phyloP scores from a whole-genome alignment of 192 early-diverging fungal species.

The Glomus cerebriforme region DNA sequence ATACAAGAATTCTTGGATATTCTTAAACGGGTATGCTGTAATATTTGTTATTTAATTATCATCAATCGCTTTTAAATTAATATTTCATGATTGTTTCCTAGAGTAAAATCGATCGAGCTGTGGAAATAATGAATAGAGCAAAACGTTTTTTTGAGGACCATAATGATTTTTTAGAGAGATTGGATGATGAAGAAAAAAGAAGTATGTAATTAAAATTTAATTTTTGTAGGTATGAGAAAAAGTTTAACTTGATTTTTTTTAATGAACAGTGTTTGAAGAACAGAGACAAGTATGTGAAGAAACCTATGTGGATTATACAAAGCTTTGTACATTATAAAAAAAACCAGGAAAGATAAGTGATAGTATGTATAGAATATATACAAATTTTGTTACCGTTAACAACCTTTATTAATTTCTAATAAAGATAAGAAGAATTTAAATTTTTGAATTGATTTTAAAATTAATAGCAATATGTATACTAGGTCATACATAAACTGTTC shows the following conservation, averaged over 20 bases:
- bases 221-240: neutral
- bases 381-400: too few species aligned
- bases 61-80: neutral
- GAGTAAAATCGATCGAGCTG: neutral
- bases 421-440: too few species aligned
- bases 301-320: neutral
- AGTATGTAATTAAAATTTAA: neutral
- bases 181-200: neutral
- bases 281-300: neutral
- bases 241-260: neutral
- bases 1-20: neutral
- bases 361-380: too few species aligned
- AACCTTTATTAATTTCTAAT: too few species aligned
- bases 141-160: neutral
- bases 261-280: neutral
- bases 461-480: too few species aligned
- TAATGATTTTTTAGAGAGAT: neutral
- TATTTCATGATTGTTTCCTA: neutral
- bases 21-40: neutral
- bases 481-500: too few species aligned
- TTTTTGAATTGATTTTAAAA: too few species aligned
- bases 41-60: neutral
- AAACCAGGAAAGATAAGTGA: neutral
- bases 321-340: neutral
- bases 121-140: neutral